These are phyloP conservation scores for Xanthoconium separans DNA, from an alignment of 1,284 basidiomycete genomes.

Conservation along the genomic window DNA sequence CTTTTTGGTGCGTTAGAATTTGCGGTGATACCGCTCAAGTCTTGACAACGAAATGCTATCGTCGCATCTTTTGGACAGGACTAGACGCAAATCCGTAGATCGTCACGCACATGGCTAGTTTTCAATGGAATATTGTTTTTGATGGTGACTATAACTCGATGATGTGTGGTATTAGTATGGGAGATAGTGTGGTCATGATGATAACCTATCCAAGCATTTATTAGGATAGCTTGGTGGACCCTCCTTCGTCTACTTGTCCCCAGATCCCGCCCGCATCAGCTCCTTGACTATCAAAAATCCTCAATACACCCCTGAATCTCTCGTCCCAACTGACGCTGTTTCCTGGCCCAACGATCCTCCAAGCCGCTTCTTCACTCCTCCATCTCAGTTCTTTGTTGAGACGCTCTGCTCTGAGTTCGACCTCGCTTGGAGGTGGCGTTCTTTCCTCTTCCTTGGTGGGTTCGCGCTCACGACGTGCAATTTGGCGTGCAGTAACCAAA, in stretches of 20 bases:
- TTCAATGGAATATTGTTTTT: background rate
- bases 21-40: background rate
- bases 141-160: background rate
- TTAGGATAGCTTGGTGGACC: background rate
- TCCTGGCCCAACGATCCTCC: conserved; percentile 70
- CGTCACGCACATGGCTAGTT: background rate
- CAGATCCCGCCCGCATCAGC: background rate
- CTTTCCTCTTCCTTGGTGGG: conserved; percentile 81
- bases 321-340: conserved; percentile 74
- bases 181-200: background rate
- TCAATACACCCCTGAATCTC: conserved; percentile 63
- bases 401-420: conserved; percentile 81
- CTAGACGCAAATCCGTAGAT: background rate
- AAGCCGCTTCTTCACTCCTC: conserved; percentile 75
- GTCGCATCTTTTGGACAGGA: background rate
- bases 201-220: background rate
- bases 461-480: conserved; percentile 78
- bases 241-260: background rate
- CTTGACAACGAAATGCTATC: too few relatives aligned
- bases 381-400: conserved; percentile 86
- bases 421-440: conserved; percentile 84
- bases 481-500: conserved; percentile 74
- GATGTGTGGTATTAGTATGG: conserved; percentile 1
- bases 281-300: conserved; percentile 55
- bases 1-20: background rate